Evolutionary conservation across 2,329 filamentous ascomycete species (phyloP), one percentile per base, ranked within the genome.

Genomic region (Emergomyces pasteurianus): DNA sequence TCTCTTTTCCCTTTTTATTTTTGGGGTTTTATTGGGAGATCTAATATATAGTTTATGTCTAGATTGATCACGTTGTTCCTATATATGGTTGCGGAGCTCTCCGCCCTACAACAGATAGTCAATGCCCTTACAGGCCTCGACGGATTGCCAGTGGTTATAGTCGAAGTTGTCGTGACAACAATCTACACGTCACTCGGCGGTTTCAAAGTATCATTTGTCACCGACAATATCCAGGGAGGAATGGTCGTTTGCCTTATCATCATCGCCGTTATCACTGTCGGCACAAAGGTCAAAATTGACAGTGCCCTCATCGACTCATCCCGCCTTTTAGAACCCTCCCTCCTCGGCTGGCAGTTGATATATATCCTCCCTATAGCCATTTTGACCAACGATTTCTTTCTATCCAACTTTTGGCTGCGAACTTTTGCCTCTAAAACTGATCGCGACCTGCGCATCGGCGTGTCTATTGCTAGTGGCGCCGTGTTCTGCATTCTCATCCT

Each of bases 41-140:
- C 59, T 65, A 63, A n/a, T 10, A 47, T 46, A 38, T 61, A 18
- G n/a, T n/a, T 28, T 18, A 14, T 9, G 26, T 16, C 28, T 55
- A 80, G 78, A 1, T 79, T 92, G 57, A 85, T 91, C 57, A 92
- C 89, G 1, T 81, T 94, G 67, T 94, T 92, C 72, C 73, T 94
- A 58, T 94, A 92, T 79, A 92, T 94, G 89, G 85, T 92, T 31
- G 84, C 88, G 23, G 89, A 94, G 77, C 80, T 94, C 50, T 92
- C 88, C 9, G 88, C 89, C 14, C 79, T 94, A 34, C 88, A 90
- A 58, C 89, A 92, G 73, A 89, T 92, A 46, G 80, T 92, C 67
- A 86, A 76, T 62, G 81, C 86, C 9, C 74, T 94, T 66, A 92
- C 89, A 0, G 88, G 88, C 1, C 78, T 94, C 46, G 80, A 92